These are phyloP conservation scores for Parastagonospora avenae DNA, from an alignment of 2,329 filamentous ascomycete species.

Conservation along the genomic window DNA sequence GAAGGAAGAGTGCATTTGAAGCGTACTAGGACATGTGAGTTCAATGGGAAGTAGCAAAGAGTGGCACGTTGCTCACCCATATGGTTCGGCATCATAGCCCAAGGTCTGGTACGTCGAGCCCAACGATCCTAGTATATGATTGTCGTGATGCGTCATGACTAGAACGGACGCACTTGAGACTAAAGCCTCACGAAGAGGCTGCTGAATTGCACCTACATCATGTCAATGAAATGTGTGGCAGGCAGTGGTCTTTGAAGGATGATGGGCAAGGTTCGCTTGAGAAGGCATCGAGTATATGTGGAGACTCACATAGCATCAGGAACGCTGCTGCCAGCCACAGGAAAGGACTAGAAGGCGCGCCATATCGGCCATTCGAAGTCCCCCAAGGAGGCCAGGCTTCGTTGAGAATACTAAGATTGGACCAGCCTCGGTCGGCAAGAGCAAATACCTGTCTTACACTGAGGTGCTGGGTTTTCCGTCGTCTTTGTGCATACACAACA, in stretches of 20 bases:
- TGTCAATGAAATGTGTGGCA: not conserved
- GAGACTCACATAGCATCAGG: slow-evolving; percentile 3
- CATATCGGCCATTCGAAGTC: not conserved
- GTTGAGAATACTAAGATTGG: not conserved
- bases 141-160: slow-evolving; percentile 2
- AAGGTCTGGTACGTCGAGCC: not conserved
- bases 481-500: slow-evolving; percentile 15
- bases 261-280: not conserved
- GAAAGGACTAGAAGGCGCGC: slow-evolving; percentile 1
- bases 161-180: not conserved
- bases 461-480: not conserved
- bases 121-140: not conserved
- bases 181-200: slow-evolving; percentile 8
- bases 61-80: not conserved
- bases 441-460: slow-evolving; percentile 14
- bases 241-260: not conserved
- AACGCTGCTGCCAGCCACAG: slow-evolving; percentile 5
- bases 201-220: slow-evolving; percentile 5
- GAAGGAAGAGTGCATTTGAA: not conserved
- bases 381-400: slow-evolving; percentile 8
- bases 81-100: slow-evolving; percentile 11
- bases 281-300: not conserved
- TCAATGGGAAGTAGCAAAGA: not conserved
- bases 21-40: not conserved
- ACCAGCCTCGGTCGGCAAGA: slow-evolving; percentile 17